Conservation (phyloP, 2,329 filamentous ascomycete species). For the Clonostachys chloroleuca region DNA sequence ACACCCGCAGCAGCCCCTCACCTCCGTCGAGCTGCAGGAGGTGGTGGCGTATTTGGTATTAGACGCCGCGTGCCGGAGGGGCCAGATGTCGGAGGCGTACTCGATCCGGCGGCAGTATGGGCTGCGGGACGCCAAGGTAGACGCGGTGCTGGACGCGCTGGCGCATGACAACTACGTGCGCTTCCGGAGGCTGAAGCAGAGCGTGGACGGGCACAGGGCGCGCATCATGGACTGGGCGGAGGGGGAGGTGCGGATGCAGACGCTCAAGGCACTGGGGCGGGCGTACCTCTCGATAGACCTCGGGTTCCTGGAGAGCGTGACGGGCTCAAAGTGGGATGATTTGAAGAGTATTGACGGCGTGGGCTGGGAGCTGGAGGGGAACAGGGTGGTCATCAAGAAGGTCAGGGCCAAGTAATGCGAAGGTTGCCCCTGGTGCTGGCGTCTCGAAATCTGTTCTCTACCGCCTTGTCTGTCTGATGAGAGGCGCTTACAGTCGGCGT, state of each 20-base stretch:
- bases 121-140: slow-evolving; percentile 64
- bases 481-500: not conserved
- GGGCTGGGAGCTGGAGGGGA: slow-evolving; percentile 76
- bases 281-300: slow-evolving; percentile 73
- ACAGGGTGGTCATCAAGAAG: slow-evolving; percentile 71
- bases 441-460: no score
- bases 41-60: slow-evolving; percentile 78
- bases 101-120: slow-evolving; percentile 56
- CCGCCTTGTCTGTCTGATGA: no score
- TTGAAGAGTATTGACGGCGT: slow-evolving; percentile 66
- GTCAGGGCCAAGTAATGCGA: slow-evolving; percentile 20
- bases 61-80: slow-evolving; percentile 81
- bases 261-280: slow-evolving; percentile 81
- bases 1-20: slow-evolving; percentile 64
- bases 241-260: slow-evolving; percentile 66
- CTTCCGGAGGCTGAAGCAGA: slow-evolving; percentile 67
- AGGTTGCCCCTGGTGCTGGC: no score
- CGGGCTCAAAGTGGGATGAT: slow-evolving; percentile 67
- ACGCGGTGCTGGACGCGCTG: slow-evolving; percentile 64
- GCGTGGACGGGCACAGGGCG: slow-evolving; percentile 76
- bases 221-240: slow-evolving; percentile 80
- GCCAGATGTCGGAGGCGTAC: slow-evolving; percentile 70
- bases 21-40: slow-evolving; percentile 70
- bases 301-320: slow-evolving; percentile 63
- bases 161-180: slow-evolving; percentile 77